Conservation (phyloP, 371 early-diverging fungal genomes). For the Saksenaea vasiformis region DNA sequence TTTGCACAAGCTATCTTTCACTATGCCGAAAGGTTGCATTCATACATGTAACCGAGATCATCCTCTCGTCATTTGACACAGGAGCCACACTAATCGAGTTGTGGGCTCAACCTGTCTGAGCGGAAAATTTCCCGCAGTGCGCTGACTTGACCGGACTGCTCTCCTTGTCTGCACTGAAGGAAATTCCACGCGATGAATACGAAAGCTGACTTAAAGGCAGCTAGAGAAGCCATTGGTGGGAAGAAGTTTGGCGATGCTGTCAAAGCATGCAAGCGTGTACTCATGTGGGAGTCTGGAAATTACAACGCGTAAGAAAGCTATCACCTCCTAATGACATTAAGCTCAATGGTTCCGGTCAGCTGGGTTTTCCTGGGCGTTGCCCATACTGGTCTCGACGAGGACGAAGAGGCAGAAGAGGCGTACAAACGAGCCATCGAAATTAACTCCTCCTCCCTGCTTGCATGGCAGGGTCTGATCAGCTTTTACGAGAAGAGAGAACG, state of each 20-base stretch:
- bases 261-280: constrained; percentile 66
- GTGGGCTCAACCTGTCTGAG: too few relatives aligned
- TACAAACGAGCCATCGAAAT: constrained; percentile 73
- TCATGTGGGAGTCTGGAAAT: constrained; percentile 73
- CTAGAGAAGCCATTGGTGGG: constrained; percentile 71
- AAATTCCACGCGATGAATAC: constrained; percentile 43
- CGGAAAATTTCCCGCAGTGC: too few relatives aligned
- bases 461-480: constrained; percentile 74
- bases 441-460: constrained; percentile 62
- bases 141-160: too few relatives aligned
- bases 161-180: too few relatives aligned
- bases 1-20: too few relatives aligned
- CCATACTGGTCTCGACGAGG: constrained; percentile 66
- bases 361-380: constrained; percentile 82
- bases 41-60: too few relatives aligned
- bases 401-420: constrained; percentile 64
- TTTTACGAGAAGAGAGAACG: constrained; percentile 64
- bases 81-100: too few relatives aligned
- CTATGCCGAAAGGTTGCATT: too few relatives aligned
- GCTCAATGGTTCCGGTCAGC: constrained; percentile 19
- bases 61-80: too few relatives aligned
- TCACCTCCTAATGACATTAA: not conserved
- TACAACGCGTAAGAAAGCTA: constrained; percentile 71
- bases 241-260: constrained; percentile 79
- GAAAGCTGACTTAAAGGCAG: constrained; percentile 75